Base-by-base conservation (phyloP, 1,139 yeast genomes). In the Hemisphaericaspora lyxosophila region DNA sequence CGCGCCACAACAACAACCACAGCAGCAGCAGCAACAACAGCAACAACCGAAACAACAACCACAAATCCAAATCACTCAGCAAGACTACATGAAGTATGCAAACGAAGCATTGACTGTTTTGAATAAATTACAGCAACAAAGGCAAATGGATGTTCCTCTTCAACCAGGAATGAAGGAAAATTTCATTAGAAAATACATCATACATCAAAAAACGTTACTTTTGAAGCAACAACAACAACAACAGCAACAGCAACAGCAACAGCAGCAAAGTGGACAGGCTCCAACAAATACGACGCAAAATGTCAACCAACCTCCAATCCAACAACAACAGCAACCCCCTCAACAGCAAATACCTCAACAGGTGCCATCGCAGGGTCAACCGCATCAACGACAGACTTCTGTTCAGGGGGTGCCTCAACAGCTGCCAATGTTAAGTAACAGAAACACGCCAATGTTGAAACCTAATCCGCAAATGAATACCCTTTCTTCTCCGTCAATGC, bases 31-130 rank as follows among this genome's bases (percentile, higher is more conserved):
- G 20, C 46, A 37, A 18, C 43, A 34, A 16, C 35, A 15, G 18
- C 19, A 13, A 38, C 52, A 41, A 26, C 42, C 36, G 4, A 48
- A 38, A 9, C 48, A 61, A 39, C 67, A 66, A 0, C 75, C 75
- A 4, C 61, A 60, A 40, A 59, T 68, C 40, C 64, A 57, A 38
- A 62, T 71, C 34, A 66, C 75, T 4, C 65, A 64, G 17, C 73
- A 70, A 36, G 77, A 71, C 43, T 59, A 67, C 35, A 54, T 60
- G 44, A 67, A 67, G 44, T 68, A 70, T 48, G 60, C 66, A 25
- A 55, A 65, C 6, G 75, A 69, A 36, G 77, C 77, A 1, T 57
- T 70, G 65, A 53, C 61, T 11, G 53, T 69, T 26, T 60, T 70
- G 39, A 44, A 56, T 16, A 55, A 69, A 35, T 55, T 71, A 32